phyloP scores from a whole-genome alignment of 1,139 yeast species.

The Hansenula lynferdii region DNA sequence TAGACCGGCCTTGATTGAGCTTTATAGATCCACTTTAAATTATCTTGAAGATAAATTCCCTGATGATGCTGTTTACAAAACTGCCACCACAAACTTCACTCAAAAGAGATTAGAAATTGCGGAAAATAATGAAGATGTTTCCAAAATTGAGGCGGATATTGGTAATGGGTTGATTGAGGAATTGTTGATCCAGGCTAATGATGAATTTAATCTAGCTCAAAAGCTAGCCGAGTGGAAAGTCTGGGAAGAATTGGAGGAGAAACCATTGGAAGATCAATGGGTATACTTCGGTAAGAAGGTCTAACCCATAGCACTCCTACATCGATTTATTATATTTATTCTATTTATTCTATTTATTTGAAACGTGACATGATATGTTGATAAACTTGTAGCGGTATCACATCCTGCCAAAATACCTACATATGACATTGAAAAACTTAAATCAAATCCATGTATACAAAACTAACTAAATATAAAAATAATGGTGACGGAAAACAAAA shows the following conservation, averaged over 20 bases:
- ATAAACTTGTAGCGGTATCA: too few relatives aligned
- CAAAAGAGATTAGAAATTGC: slow-evolving; percentile 65
- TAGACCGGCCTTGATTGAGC: slow-evolving; percentile 68
- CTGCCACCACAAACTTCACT: slow-evolving; percentile 71
- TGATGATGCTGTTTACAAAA: slow-evolving; percentile 65
- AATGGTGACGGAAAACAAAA: background rate
- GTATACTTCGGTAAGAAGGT: slow-evolving; percentile 60
- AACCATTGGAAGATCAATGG: slow-evolving; percentile 73
- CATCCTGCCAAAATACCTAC: too few relatives aligned
- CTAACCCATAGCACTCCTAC: too few relatives aligned
- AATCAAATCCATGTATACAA: background rate
- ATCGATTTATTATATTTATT: too few relatives aligned
- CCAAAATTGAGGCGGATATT: slow-evolving; percentile 65
- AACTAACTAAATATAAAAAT: background rate
- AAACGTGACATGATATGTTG: too few relatives aligned
- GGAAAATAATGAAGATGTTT: slow-evolving; percentile 56
- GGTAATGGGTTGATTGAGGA: slow-evolving; percentile 88
- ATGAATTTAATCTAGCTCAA: slow-evolving; percentile 66
- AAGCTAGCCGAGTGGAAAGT: slow-evolving; percentile 62
- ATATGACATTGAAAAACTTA: too few relatives aligned
- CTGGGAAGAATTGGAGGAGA: slow-evolving; percentile 65
- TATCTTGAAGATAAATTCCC: slow-evolving; percentile 62
- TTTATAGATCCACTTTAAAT: slow-evolving; percentile 66
- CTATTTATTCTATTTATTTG: too few relatives aligned
- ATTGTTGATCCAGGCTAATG: slow-evolving; percentile 76